These are phyloP conservation scores for Calcarisporium arbuscula DNA, from an alignment of 2,329 filamentous ascomycete genomes.

Conservation along the genomic window DNA sequence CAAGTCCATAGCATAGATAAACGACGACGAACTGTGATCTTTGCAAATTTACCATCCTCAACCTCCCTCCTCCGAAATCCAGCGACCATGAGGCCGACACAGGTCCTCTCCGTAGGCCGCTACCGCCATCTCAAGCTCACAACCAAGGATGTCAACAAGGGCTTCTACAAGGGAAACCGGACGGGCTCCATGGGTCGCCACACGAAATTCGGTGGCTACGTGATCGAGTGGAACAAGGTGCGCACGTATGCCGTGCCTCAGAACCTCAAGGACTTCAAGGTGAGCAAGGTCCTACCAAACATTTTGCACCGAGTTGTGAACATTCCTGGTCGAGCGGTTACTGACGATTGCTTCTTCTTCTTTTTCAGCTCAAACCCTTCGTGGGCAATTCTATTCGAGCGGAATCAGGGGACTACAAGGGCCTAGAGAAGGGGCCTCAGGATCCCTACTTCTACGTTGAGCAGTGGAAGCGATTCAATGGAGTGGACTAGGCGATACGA, in stretches of 20 bases:
- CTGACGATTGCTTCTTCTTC: conserved; percentile 12
- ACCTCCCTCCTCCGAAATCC: conserved; percentile 3
- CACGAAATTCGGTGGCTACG: conserved; percentile 76
- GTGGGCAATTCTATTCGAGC: conserved; percentile 56
- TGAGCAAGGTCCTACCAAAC: conserved; percentile 31
- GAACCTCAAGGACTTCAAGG: conserved; percentile 64
- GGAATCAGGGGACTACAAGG: conserved; percentile 48
- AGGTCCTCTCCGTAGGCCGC: conserved; percentile 57
- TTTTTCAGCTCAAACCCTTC: conserved; percentile 74
- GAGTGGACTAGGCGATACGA: conserved; percentile 39
- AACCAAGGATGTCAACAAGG: conserved; percentile 87
- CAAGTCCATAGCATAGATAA: conserved; percentile 8
- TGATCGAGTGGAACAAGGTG: conserved; percentile 80
- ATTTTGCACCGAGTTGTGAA: too few relatives aligned
- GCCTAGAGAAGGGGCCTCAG: conserved; percentile 46
- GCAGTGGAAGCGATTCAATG: conserved; percentile 64
- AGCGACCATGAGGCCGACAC: conserved; percentile 59
- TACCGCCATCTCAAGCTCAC: conserved; percentile 75
- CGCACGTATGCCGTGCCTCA: conserved; percentile 82
- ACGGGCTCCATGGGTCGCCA: conserved; percentile 82
- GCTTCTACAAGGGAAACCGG: conserved; percentile 95
- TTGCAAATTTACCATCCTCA: conserved; percentile 1
- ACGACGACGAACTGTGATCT: conserved; percentile 1
- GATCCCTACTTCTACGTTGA: conserved; percentile 57
- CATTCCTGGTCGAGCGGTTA: too few relatives aligned